Evolutionary conservation across 2,329 filamentous ascomycete species (phyloP).

Genomic region (Catunica adiposa): DNA sequence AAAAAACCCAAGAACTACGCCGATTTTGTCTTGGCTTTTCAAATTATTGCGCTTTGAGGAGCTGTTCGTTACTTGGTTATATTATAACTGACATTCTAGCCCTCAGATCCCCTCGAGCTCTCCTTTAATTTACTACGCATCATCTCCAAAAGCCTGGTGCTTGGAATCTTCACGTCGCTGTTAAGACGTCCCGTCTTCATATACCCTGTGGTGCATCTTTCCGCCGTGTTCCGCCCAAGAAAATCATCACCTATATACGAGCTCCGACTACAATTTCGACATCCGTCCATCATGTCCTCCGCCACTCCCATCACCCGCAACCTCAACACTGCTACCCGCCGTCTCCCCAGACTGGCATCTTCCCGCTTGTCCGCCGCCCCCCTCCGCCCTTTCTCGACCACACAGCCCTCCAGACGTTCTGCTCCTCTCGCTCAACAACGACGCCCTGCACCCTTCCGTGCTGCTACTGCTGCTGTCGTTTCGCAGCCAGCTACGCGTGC

Average conservation of each 20-base stretch:
- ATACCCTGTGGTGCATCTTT: neutral
- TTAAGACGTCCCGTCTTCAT: neutral
- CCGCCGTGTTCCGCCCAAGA: neutral
- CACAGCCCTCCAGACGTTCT: neutral
- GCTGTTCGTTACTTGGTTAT: neutral
- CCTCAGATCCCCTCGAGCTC: neutral
- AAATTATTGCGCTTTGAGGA: neutral
- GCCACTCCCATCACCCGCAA: conserved; percentile 25
- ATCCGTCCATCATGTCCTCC: conserved; percentile 21
- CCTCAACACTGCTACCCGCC: conserved; percentile 24
- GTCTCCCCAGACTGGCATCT: conserved; percentile 16
- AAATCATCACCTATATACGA: neutral
- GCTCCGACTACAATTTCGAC: neutral
- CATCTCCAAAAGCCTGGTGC: neutral
- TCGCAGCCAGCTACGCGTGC: neutral
- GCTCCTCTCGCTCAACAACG: conserved; percentile 4
- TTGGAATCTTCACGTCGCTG: neutral
- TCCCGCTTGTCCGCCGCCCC: neutral
- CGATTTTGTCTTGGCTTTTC: neutral
- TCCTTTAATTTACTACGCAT: neutral
- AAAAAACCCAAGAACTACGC: neutral
- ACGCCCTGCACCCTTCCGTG: conserved; percentile 8
- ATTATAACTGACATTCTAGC: neutral
- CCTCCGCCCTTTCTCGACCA: conserved; percentile 10
- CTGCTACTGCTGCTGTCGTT: conserved; percentile 4